phyloP scores from a whole-genome alignment of 306 rosid genomes.

The Vigna nakashimae region DNA sequence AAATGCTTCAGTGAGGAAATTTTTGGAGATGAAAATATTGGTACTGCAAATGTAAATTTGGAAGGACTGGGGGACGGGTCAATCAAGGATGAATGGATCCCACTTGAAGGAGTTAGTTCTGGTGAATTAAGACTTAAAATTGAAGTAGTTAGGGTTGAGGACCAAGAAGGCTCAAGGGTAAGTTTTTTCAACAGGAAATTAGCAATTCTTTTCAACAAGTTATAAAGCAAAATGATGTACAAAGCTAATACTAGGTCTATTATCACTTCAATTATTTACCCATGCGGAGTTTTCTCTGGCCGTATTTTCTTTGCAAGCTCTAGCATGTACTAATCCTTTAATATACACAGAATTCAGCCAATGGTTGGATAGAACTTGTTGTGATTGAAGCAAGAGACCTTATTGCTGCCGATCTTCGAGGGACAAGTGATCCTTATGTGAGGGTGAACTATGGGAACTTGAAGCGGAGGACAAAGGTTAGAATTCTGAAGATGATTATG shows the following conservation, averaged over 20 bases:
- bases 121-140: conserved; percentile 91
- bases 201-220: conserved; percentile 21
- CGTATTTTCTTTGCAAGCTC: background rate
- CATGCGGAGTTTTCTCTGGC: background rate
- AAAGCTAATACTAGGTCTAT: background rate
- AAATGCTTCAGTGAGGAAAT: conserved; percentile 74
- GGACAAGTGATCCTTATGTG: conserved; percentile 97
- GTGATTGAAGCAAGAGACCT: conserved; percentile 90
- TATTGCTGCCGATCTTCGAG: conserved; percentile 93
- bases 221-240: background rate
- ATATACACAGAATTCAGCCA: conserved; percentile 57
- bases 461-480: conserved; percentile 91
- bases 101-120: conserved; percentile 86
- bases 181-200: conserved; percentile 39
- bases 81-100: conserved; percentile 83
- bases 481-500: conserved; percentile 15
- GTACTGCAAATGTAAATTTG: conserved; percentile 89
- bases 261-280: conserved; percentile 4
- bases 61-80: conserved; percentile 83
- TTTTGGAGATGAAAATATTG: conserved; percentile 83
- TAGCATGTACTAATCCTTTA: conserved; percentile 4
- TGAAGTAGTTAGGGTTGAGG: conserved; percentile 74
- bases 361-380: conserved; percentile 80
- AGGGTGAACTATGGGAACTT: conserved; percentile 83
- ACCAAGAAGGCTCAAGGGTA: conserved; percentile 83